Evolutionary conservation across 2,329 filamentous ascomycete genomes (phyloP), one percentile per base, ranked within the genome.

Genomic region (Hymenoscyphus fraxineus): DNA sequence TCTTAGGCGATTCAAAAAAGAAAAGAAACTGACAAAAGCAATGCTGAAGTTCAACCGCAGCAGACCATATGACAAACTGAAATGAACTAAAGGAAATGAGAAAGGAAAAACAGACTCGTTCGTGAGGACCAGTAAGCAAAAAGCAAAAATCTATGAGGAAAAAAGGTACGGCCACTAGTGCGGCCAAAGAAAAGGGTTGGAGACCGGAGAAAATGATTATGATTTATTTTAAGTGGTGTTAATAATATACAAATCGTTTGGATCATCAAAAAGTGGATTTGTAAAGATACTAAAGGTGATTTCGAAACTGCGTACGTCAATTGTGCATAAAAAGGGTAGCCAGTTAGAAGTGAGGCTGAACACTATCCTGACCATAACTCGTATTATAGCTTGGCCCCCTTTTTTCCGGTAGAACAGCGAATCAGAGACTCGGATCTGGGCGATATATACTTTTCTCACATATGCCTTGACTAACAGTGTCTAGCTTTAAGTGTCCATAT

Each of bases 121-220:
- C 70, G 67, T 69, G 69, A 70, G 59, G 39, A 61, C 64, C 67
- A 66, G 62, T 64, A 68, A 67, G 56, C 41, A 65, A 63, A 56
- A 38, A 67, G 56, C 41, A 65, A 63, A 56, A 38, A 60, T 44
- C 32, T 39, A 38, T n/a, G 22, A 41, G 65, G 65, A 40, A 54
- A 60, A 56, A 64, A 44, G 27, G 35, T 19, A 32, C 41, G 31
- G 9, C 27, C 27, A 27, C 27, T 3, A 27, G 27, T 27, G 27
- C 27, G 51, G 16, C 31, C 62, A 63, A 47, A 59, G 22, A 13
- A 47, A 60, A 31, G 22, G 44, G 35, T n/a, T n/a, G n/a, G n/a
- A n/a, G n/a, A n/a, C n/a, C 60, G 58, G 38, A 59, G 58, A 41
- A 62, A 58, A 57, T 41, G 13, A 41, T 35, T 41, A 60, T 35